Percentiles rank a stretch among this genome's conserved stretches.
Conservation (phyloP, 768 basidiomycete species). For the Stropharia rugosoannulata region DNA sequence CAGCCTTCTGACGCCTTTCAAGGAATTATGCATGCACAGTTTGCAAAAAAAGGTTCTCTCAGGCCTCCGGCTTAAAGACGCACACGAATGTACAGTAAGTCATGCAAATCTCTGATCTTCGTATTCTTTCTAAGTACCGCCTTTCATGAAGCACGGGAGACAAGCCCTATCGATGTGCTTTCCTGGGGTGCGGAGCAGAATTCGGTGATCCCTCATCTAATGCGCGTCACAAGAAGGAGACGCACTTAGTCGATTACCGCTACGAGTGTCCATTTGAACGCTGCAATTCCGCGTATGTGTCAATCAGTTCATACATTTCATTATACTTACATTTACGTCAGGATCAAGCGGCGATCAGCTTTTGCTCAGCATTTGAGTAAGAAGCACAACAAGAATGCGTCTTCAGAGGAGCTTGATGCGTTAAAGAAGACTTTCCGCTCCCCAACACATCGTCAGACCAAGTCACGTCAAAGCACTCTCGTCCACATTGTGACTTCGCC, state of each 20-base stretch:
- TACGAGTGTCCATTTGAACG: constrained; percentile 43
- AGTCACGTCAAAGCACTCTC: not conserved
- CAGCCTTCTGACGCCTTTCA: not conserved
- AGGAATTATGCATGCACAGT: constrained; percentile 52
- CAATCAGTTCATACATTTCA: not conserved
- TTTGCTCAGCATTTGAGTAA: constrained; percentile 50
- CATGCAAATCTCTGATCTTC: not conserved
- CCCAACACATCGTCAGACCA: not conserved
- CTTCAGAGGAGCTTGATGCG: constrained; percentile 28
- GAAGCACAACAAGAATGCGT: constrained; percentile 43
- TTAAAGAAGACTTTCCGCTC: constrained; percentile 15
- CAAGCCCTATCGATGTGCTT: constrained; percentile 54
- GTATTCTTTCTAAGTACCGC: not conserved
- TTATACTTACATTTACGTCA: constrained; percentile 21
- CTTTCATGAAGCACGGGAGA: constrained; percentile 38
- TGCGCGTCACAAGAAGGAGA: constrained; percentile 63
- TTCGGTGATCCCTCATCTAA: constrained; percentile 75
- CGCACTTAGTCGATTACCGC: constrained; percentile 40
- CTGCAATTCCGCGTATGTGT: constrained; percentile 49
- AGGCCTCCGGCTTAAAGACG: constrained; percentile 58
- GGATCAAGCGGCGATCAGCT: constrained; percentile 64
- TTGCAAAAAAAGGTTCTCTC: constrained; percentile 59
- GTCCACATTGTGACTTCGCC: not conserved
- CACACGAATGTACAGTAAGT: constrained; percentile 69
- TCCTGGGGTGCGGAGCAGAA: constrained; percentile 41